A percentile compares a stretch with the other conserved stretches of the same genome.
Conservation (phyloP, 2,329 filamentous ascomycete species). For the Alternaria sp. region DNA sequence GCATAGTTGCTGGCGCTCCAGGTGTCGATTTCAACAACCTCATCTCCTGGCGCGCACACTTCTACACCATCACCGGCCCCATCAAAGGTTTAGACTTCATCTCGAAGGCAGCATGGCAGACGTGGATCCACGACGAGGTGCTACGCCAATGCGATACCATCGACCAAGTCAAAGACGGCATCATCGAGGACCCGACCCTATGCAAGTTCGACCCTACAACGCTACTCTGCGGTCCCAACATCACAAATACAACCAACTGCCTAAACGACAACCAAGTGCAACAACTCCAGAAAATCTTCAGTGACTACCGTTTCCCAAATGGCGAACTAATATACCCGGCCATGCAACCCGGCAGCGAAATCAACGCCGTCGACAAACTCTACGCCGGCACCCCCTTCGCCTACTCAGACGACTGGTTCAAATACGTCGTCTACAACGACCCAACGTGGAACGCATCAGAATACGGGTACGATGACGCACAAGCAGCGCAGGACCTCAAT, state of each 20-base stretch:
- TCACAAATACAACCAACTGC: constrained; percentile 41
- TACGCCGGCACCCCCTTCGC: constrained; percentile 47
- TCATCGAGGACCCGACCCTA: constrained; percentile 53
- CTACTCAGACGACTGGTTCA: constrained; percentile 53
- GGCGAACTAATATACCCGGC: constrained; percentile 56
- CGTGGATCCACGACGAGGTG: constrained; percentile 52
- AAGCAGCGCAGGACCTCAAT: constrained; percentile 44
- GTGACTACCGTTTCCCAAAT: constrained; percentile 49
- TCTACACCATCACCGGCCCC: constrained; percentile 37
- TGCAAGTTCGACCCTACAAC: constrained; percentile 47
- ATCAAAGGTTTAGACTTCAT: constrained; percentile 32
- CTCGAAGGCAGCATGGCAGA: constrained; percentile 26
- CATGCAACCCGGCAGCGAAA: constrained; percentile 56
- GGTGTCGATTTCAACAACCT: constrained; percentile 40
- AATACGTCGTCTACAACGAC: constrained; percentile 53
- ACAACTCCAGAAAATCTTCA: constrained; percentile 53
- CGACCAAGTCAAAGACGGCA: constrained; percentile 57
- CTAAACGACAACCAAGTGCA: constrained; percentile 52
- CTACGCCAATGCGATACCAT: constrained; percentile 58
- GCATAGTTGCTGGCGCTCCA: constrained; percentile 42
- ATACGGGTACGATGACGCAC: constrained; percentile 20
- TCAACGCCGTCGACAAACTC: constrained; percentile 46
- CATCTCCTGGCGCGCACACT: constrained; percentile 36
- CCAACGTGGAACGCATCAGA: constrained; percentile 33
- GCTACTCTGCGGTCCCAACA: constrained; percentile 42